A percentile compares a stretch with the other conserved stretches of the same genome.
phyloP scores from a whole-genome alignment of 1,139 yeast genomes.

The Geotrichum cucujoidarum region DNA sequence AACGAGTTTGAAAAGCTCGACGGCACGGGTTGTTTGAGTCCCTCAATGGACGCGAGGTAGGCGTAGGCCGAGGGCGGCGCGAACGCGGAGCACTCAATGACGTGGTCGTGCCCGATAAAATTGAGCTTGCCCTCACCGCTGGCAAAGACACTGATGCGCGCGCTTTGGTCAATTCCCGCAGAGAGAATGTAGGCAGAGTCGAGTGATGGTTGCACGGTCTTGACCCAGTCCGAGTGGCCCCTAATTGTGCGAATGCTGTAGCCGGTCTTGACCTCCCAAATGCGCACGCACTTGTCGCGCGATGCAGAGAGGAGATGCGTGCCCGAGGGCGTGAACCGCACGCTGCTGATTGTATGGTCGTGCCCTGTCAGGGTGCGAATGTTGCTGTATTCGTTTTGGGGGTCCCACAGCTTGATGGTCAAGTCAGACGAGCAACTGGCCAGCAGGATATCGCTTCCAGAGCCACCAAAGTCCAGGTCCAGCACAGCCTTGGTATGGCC shows the following conservation, averaged over 20 bases:
- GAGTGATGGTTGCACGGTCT: constrained; percentile 51
- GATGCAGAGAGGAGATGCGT: constrained; percentile 62
- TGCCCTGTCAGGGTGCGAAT: constrained; percentile 76
- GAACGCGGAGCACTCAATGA: constrained; percentile 67
- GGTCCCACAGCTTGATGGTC: constrained; percentile 67
- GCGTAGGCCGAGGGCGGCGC: constrained; percentile 53
- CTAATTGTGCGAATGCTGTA: constrained; percentile 59
- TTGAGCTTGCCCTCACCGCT: constrained; percentile 66
- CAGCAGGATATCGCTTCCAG: constrained; percentile 26
- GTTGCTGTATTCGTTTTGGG: constrained; percentile 47
- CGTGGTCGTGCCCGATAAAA: constrained; percentile 77
- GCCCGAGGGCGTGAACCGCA: constrained; percentile 49
- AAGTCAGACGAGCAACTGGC: constrained; percentile 75
- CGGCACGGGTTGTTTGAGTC: constrained; percentile 28
- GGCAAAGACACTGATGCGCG: constrained; percentile 56
- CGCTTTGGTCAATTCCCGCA: constrained; percentile 78
- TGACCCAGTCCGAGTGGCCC: constrained; percentile 89
- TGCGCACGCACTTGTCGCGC: constrained; percentile 64
- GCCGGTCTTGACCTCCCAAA: constrained; percentile 76
- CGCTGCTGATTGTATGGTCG: constrained; percentile 75
- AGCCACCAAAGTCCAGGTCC: constrained; percentile 46
- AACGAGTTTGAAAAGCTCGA: constrained; percentile 27
- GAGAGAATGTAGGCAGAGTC: constrained; percentile 60
- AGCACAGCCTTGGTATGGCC: constrained; percentile 78
- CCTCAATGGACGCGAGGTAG: constrained; percentile 48